Conservation (phyloP, 345 rosid species). For the Populus simonii region DNA sequence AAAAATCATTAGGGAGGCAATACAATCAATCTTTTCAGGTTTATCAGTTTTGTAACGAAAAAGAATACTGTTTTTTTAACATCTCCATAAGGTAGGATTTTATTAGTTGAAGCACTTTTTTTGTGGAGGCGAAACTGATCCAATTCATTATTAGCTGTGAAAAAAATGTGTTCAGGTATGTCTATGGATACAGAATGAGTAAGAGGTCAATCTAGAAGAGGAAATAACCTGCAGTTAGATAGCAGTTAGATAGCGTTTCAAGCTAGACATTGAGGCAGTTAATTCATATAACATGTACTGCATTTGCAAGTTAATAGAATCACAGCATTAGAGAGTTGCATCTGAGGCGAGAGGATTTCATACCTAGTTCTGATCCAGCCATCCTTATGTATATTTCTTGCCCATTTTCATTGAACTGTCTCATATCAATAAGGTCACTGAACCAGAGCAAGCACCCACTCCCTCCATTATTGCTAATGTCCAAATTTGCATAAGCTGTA, state of each 20-base stretch:
- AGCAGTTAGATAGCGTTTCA: neutral
- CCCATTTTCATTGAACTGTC: neutral
- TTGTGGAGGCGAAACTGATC: neutral
- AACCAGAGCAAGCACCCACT: conserved; percentile 21
- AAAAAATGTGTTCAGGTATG: neutral
- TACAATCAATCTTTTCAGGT: neutral
- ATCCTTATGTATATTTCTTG: conserved; percentile 1
- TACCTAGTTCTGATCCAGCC: conserved; percentile 7
- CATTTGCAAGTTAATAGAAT: neutral
- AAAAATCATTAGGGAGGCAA: neutral
- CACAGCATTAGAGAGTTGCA: neutral
- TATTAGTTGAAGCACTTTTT: too few species aligned
- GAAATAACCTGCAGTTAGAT: neutral
- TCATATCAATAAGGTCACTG: conserved; percentile 4
- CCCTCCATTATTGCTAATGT: conserved; percentile 2
- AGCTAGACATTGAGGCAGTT: neutral
- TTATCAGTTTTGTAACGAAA: too few species aligned
- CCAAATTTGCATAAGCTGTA: conserved; percentile 5
- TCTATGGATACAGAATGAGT: neutral
- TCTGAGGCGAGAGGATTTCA: neutral
- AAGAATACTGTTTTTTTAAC: too few species aligned
- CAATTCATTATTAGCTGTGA: neutral
- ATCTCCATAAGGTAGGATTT: too few species aligned
- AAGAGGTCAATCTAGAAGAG: neutral
- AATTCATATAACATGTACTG: neutral